Conservation (phyloP, 345 rosid genomes). For the Eutrema japonicum region DNA sequence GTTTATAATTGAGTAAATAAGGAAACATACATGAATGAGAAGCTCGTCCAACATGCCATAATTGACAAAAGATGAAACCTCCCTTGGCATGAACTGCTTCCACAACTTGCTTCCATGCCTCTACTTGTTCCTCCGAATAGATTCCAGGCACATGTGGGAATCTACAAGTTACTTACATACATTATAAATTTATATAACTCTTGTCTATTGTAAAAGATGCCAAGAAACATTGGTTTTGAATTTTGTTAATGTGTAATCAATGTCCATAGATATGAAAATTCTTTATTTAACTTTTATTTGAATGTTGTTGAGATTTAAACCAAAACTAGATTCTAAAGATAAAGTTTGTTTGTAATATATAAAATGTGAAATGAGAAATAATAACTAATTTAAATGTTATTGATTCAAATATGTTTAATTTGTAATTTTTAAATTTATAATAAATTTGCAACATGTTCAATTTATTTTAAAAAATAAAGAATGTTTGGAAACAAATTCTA, state of each 20-base stretch:
- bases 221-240: neutral
- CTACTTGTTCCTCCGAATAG: constrained; percentile 74
- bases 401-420: no score
- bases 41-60: constrained; percentile 96
- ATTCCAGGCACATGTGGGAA: constrained; percentile 92
- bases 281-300: neutral
- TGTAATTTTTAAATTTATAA: no score
- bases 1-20: neutral
- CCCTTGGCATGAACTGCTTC: constrained; percentile 82
- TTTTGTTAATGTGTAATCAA: neutral
- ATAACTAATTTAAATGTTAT: no score
- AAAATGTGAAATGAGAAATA: no score
- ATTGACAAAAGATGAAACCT: constrained; percentile 77
- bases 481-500: no score
- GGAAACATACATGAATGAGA: constrained; percentile 60
- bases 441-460: no score
- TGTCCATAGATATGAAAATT: neutral
- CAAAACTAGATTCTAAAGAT: neutral
- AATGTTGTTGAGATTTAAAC: neutral
- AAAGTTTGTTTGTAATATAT: no score
- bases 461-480: no score
- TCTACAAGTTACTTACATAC: constrained; percentile 42
- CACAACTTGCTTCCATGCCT: constrained; percentile 83
- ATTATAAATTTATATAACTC: neutral
- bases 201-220: neutral